Base-by-base conservation (phyloP, 2,329 filamentous ascomycete species). In the Neonectria punicea region DNA sequence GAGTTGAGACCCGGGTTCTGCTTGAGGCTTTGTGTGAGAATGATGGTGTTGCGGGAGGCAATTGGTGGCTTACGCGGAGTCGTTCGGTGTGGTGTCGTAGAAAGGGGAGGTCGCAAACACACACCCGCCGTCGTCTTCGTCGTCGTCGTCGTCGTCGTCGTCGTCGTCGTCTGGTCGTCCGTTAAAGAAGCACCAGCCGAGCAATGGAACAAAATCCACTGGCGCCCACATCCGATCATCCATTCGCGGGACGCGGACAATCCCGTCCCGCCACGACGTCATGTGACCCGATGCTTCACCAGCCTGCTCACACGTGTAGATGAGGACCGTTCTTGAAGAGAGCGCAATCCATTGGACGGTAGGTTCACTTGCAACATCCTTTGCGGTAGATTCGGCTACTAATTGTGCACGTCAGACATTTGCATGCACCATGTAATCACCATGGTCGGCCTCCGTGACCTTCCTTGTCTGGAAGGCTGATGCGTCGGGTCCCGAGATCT, bases 211-310 rank as follows among this genome's bases (percentile, higher is more conserved):
- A 59, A 66, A 66, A 63, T 57, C 59, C 54, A 39, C 44, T 14
- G 32, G 14, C 25, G 47, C 46, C 56, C 53, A 49, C 28, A 36
- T 32, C 46, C 30, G 32, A 53, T 61, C 39, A 20, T 43, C n/a
- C 28, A 16, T 46, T 28, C 51, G 44, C 50, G 50, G 59, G 59
- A 30, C 58, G 61, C 65, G 61, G 61, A 61, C 51, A 55, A 56
- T 61, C 61, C 54, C 61, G 61, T 44, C 54, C 65, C 44, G 54
- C 56, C 61, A 60, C 61, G 58, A 59, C 62, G 58, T 67, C 65
- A 67, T 65, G 65, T 67, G 65, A 67, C 61, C 61, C 4, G 34
- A 8, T 25, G 8, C 25, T 18, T 50, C 18, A 16, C 22, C 22
- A 22, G 4, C 22, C 22, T 25, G 25, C 25, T 25, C 25, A 25